phyloP scores from a whole-genome alignment of 1,139 yeast species.

The Debaryomycetaceae sp. region DNA sequence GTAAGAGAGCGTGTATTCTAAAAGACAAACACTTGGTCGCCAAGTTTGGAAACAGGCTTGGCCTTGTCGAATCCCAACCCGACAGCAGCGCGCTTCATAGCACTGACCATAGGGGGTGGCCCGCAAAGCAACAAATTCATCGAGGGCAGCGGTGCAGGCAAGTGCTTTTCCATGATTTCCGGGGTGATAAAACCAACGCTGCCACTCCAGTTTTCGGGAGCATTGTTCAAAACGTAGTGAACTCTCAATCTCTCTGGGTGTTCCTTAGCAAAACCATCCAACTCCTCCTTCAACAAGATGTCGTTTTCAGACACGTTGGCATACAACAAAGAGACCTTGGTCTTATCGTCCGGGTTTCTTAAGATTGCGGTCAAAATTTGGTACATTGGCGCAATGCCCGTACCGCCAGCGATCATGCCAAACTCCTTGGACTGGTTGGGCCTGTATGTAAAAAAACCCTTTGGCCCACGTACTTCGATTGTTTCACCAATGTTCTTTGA shows the following conservation, averaged over 20 bases:
- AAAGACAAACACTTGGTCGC: conserved; percentile 89
- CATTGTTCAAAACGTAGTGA: conserved; percentile 75
- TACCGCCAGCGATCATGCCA: conserved; percentile 90
- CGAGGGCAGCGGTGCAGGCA: conserved; percentile 57
- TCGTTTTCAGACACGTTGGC: conserved; percentile 77
- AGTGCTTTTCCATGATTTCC: conserved; percentile 54
- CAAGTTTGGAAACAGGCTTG: conserved; percentile 84
- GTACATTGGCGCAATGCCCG: conserved; percentile 93
- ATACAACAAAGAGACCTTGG: conserved; percentile 74
- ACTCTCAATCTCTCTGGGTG: conserved; percentile 74
- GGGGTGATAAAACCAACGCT: conserved; percentile 66
- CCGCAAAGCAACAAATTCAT: conserved; percentile 85
- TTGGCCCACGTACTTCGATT: conserved; percentile 73
- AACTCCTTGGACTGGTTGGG: conserved; percentile 79
- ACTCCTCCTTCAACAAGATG: conserved; percentile 70
- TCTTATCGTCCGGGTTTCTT: conserved; percentile 75
- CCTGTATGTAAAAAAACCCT: conserved; percentile 82
- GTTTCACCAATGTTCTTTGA: conserved; percentile 50
- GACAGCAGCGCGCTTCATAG: conserved; percentile 80
- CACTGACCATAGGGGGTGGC: conserved; percentile 80
- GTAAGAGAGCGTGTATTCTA: conserved; percentile 1
- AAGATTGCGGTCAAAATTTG: conserved; percentile 72
- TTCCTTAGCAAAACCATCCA: conserved; percentile 60
- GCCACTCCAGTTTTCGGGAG: conserved; percentile 47
- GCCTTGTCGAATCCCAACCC: conserved; percentile 82